A percentile compares a stretch with the other conserved stretches of the same genome.
phyloP scores from a whole-genome alignment of 768 basidiomycete species.

The Russula sp. region DNA sequence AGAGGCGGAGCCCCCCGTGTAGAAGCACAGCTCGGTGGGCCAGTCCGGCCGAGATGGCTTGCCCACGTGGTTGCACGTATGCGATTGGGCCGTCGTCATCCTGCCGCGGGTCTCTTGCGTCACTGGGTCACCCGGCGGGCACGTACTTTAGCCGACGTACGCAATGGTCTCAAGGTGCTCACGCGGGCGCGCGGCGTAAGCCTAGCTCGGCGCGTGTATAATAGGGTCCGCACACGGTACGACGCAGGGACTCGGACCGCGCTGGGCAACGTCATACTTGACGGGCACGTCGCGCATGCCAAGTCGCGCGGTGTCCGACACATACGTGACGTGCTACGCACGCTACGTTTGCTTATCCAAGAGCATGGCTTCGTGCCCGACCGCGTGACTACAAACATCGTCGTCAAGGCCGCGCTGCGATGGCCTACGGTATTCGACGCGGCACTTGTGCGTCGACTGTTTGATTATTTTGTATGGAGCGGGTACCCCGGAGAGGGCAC shows the following conservation, averaged over 20 bases:
- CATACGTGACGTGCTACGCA: conserved; percentile 35
- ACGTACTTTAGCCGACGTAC: conserved; percentile 3
- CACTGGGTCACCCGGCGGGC: conserved; percentile 3
- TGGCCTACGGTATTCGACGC: conserved; percentile 42
- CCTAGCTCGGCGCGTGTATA: conserved; percentile 4
- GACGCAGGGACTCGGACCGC: conserved; percentile 28
- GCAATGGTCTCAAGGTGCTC: conserved; percentile 9
- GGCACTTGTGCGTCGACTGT: conserved; percentile 43
- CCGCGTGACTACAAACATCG: conserved; percentile 60
- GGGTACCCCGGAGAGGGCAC: conserved; percentile 43
- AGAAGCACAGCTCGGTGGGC: not conserved
- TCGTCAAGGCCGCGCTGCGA: conserved; percentile 51
- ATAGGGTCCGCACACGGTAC: conserved; percentile 26
- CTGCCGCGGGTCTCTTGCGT: conserved; percentile 21
- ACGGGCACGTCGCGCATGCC: conserved; percentile 32
- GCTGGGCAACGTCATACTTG: conserved; percentile 52
- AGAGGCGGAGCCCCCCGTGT: not conserved
- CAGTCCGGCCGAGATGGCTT: conserved; percentile 6
- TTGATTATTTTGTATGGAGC: conserved; percentile 51
- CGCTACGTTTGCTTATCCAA: conserved; percentile 37
- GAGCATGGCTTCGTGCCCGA: conserved; percentile 51
- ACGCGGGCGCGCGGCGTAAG: conserved; percentile 5
- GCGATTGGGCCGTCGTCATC: conserved; percentile 28
- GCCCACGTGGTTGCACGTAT: not conserved
- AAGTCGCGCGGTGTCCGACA: conserved; percentile 36